Base-by-base conservation (phyloP, 2,329 filamentous ascomycete genomes). In the Aureobasidium sp. region DNA sequence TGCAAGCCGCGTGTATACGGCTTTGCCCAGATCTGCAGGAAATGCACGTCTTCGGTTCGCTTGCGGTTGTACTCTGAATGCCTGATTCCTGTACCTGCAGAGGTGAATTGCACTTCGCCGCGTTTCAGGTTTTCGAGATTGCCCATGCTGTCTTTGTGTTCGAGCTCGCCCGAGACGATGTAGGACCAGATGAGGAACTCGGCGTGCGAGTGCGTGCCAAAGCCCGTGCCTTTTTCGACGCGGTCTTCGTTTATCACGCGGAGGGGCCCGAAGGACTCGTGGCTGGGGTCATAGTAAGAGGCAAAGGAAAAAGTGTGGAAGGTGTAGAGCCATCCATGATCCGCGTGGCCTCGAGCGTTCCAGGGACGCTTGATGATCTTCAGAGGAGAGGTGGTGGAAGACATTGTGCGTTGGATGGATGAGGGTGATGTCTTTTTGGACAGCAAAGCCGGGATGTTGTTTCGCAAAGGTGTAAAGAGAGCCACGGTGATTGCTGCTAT, bases 131-230 rank as follows among this genome's bases (percentile, higher is more conserved):
- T 90, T 73, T 84, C 78, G 9, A 80, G 70, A 60, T 81, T 84
- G 68, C 90, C 83, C 87, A 95, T 92, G 64, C 84, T 89, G 76
- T 96, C 91, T 52, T 90, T 87, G 78, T 96, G 91, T 52, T 91
- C 93, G 65, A 96, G 83, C 75, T 93, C 89, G 66, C 91, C 91
- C 51, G 81, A 84, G n/a, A 96, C 80, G 70, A 95, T 87, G 76
- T 96, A 94, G 71, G 83, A 87, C 81, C 93, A 95, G 76, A 96
- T 96, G 75, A 95, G 89, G 73, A 91, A 92, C 73, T 96, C 89
- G 66, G 87, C 84, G 75, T 96, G 91, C 29, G 86, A 86, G 72
- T 96, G 91, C 0, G 89, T 91, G 4, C 90, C 90, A 76, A 96
- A 96, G 5, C 91, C 91, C 11, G 82, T 85, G 64, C 84, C 82